Conservation (phyloP, 495 filamentous ascomycete genomes). For the Astrocystis sublimbata region DNA sequence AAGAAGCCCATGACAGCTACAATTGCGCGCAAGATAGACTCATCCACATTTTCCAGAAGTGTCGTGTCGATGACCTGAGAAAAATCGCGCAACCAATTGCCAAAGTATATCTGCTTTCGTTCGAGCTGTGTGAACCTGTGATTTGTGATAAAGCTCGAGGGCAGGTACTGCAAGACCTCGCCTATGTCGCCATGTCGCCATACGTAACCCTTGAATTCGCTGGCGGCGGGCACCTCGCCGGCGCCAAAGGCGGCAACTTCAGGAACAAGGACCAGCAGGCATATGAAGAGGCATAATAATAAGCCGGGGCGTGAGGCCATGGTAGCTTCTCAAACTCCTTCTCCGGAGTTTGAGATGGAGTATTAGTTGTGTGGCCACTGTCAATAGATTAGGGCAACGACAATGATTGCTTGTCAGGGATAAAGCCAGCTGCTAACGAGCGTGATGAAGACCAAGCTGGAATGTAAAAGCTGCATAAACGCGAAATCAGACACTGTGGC, state of each 20-base stretch:
- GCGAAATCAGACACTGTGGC: background rate
- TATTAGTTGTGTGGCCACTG: background rate
- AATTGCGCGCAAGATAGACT: conserved; percentile 70
- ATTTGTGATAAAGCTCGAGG: conserved; percentile 72
- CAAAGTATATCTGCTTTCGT: conserved; percentile 73
- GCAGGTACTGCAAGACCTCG: conserved; percentile 31
- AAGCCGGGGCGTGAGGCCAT: conserved; percentile 11
- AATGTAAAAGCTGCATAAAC: background rate
- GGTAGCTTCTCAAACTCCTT: background rate
- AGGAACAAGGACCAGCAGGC: conserved; percentile 56
- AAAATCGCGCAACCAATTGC: conserved; percentile 74
- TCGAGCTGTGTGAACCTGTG: conserved; percentile 81
- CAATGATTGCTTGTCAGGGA: background rate
- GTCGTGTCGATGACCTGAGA: conserved; percentile 68
- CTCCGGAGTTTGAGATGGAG: background rate
- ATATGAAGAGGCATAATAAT: conserved; percentile 8
- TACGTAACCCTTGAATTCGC: conserved; percentile 76
- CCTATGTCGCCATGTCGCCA: conserved; percentile 71
- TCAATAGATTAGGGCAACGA: background rate
- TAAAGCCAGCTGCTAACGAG: background rate
- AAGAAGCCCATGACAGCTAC: conserved; percentile 77
- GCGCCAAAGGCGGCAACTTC: conserved; percentile 71
- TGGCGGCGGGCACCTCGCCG: conserved; percentile 78
- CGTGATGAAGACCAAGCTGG: no score
- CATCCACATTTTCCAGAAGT: conserved; percentile 69